These are phyloP conservation scores for Paxillus ammoniavirescens DNA, from an alignment of 768 basidiomycete genomes.

Conservation along the genomic window DNA sequence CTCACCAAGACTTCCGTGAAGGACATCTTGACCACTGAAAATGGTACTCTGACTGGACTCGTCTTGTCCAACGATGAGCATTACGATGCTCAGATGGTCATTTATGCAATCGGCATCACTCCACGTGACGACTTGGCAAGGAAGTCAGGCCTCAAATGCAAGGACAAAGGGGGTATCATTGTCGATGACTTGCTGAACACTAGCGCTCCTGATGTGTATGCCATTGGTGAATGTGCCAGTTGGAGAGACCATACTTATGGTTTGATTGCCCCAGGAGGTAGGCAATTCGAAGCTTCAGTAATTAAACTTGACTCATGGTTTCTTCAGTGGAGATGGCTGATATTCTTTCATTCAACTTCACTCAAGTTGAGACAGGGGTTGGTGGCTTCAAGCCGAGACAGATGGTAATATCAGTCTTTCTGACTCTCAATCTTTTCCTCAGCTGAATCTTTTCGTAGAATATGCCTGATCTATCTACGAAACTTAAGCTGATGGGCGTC, in stretches of 20 bases:
- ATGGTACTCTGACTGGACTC: slow-evolving; percentile 46
- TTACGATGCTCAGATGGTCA: slow-evolving; percentile 51
- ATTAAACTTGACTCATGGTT: neutral
- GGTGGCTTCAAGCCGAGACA: slow-evolving; percentile 41
- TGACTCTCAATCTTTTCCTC: neutral
- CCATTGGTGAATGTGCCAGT: slow-evolving; percentile 74
- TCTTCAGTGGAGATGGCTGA: slow-evolving; percentile 65
- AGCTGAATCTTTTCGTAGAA: slow-evolving; percentile 32
- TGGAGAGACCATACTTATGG: slow-evolving; percentile 72
- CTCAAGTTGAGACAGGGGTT: slow-evolving; percentile 44
- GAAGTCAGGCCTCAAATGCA: slow-evolving; percentile 48
- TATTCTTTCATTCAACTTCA: slow-evolving; percentile 70
- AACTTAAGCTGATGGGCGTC: slow-evolving; percentile 58
- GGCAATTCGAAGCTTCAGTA: slow-evolving; percentile 1
- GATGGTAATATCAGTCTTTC: slow-evolving; percentile 33
- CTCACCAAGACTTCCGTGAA: slow-evolving; percentile 41
- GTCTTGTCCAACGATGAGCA: slow-evolving; percentile 45
- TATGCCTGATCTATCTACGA: slow-evolving; percentile 66
- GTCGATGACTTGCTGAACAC: slow-evolving; percentile 59
- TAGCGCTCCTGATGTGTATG: slow-evolving; percentile 58
- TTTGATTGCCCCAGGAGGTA: slow-evolving; percentile 68
- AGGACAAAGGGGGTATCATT: slow-evolving; percentile 51
- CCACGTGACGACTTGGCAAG: slow-evolving; percentile 69
- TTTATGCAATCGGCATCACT: slow-evolving; percentile 69
- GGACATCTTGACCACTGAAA: slow-evolving; percentile 37